These are phyloP conservation scores for Pseudogymnoascus sp. DNA, from an alignment of 2,329 filamentous ascomycete genomes.

Conservation along the genomic window DNA sequence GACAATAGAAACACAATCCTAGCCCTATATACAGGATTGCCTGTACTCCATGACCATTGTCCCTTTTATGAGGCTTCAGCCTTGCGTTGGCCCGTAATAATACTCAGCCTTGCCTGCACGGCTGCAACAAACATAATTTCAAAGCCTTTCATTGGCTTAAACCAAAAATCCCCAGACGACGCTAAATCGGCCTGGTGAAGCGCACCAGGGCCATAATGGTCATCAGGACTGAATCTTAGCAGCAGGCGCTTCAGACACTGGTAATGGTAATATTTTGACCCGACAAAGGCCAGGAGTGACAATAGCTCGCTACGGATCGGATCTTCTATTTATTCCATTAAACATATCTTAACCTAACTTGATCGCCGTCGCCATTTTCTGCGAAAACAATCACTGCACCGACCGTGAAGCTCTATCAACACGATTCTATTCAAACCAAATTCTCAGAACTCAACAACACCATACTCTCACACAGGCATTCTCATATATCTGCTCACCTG, in stretches of 20 bases:
- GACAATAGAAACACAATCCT: not conserved
- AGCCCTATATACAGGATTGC: not conserved
- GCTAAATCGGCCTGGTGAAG: not conserved
- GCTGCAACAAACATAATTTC: not conserved
- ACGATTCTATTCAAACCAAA: not conserved
- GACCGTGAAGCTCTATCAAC: constrained; percentile 7
- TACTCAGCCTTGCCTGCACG: not conserved
- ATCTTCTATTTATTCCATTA: not conserved
- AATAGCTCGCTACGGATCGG: constrained; percentile 1
- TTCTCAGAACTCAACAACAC: not conserved
- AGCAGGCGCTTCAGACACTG: not conserved
- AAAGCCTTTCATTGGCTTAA: not conserved
- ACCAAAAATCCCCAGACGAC: not conserved
- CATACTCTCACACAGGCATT: not conserved
- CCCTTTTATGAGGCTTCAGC: not conserved
- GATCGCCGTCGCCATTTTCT: not conserved
- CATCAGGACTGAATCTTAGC: constrained; percentile 6
- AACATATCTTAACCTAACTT: not conserved
- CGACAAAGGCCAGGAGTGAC: not conserved
- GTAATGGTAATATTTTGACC: constrained; percentile 2
- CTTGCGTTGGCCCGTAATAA: not conserved
- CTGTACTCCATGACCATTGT: not conserved
- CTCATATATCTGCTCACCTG: not conserved
- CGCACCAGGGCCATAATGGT: constrained; percentile 3
- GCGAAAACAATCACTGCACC: not conserved